Base-by-base conservation (phyloP, 371 early-diverging fungal species). In the Mucor plumbeus region DNA sequence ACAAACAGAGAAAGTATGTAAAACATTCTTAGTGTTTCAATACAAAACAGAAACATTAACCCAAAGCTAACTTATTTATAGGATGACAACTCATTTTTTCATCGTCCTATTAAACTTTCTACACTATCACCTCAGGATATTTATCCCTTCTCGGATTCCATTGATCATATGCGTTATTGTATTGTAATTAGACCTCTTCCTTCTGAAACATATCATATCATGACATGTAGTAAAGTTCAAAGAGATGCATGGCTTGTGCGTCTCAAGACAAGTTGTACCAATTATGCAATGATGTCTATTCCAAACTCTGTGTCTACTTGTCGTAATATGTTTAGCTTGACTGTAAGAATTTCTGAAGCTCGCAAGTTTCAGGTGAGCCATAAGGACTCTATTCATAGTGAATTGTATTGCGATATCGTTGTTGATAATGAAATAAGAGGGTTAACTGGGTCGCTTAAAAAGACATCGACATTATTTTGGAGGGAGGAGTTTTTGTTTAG, bases 401-500 rank as follows among this genome's bases (percentile, higher is more conserved):
- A 78, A 19, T 60, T 77, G 0, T 84, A 79, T 50, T 77, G 85
- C 26, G 83, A 82, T 61, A 70, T 88, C 36, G 74, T 81, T 9
- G 53, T 85, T n/a, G 84, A 86, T 34, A 84, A 87, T 53, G 87
- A 87, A 33, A 76, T 78, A 8, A 69, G 83, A 31, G 86, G 79
- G 0, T 50, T 74, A n/a, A 86, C 86, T 0, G 81, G 86, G 8
- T 71, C 71, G 4, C 64, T 79, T 19, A 71, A 64, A 21, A 81
- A 79, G 40, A 65, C 70, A 10, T 69, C 76, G 1, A 61, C 72
- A 2, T 74, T 82, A 7, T 82, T 76, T 48, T 85, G 85, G 85
- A 58, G 79, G 31, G 84, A 85, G 48, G 73, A 75, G 26, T 83
- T 85, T 65, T 67, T 69, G 35, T 79, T 85, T 73, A 83, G 83